These are phyloP conservation scores for Mycena maculata DNA, from an alignment of 768 basidiomycete species.

Conservation along the genomic window DNA sequence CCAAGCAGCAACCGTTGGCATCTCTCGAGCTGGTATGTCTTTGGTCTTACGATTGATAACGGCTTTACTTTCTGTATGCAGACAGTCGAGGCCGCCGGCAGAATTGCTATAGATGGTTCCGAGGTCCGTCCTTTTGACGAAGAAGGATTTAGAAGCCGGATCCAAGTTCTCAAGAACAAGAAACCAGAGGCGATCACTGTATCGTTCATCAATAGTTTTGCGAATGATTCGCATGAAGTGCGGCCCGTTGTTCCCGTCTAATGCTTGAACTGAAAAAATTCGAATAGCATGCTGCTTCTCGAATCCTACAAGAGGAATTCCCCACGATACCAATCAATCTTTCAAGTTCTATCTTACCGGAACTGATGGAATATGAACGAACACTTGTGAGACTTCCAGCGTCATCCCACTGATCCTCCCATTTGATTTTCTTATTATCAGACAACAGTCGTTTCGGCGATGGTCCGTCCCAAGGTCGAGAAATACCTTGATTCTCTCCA, in stretches of 20 bases:
- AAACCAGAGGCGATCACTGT: conserved; percentile 40
- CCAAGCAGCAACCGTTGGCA: conserved; percentile 43
- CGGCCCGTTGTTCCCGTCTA: background rate
- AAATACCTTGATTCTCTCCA: conserved; percentile 41
- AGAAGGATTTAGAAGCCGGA: conserved; percentile 32
- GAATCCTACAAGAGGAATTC: conserved; percentile 38
- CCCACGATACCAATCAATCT: conserved; percentile 41
- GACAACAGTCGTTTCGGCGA: conserved; percentile 44
- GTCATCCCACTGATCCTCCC: background rate
- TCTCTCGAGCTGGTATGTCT: conserved; percentile 43
- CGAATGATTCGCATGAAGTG: conserved; percentile 40
- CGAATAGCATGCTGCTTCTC: conserved; percentile 29
- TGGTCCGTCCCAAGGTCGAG: conserved; percentile 43
- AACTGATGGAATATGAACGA: conserved; percentile 44
- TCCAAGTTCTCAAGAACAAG: conserved; percentile 35
- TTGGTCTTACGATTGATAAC: background rate
- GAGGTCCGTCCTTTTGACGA: conserved; percentile 41
- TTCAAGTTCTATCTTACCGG: conserved; percentile 40
- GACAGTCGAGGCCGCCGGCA: conserved; percentile 45
- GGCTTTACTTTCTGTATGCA: background rate
- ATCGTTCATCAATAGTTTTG: conserved; percentile 44
- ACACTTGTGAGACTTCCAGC: conserved; percentile 32
- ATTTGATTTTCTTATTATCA: background rate
- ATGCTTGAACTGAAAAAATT: background rate
- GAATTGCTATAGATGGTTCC: conserved; percentile 42